Evolutionary conservation across 2,329 filamentous ascomycete genomes (phyloP), one percentile per base, ranked within the genome.

Genomic region (Talaromyces islandicus): DNA sequence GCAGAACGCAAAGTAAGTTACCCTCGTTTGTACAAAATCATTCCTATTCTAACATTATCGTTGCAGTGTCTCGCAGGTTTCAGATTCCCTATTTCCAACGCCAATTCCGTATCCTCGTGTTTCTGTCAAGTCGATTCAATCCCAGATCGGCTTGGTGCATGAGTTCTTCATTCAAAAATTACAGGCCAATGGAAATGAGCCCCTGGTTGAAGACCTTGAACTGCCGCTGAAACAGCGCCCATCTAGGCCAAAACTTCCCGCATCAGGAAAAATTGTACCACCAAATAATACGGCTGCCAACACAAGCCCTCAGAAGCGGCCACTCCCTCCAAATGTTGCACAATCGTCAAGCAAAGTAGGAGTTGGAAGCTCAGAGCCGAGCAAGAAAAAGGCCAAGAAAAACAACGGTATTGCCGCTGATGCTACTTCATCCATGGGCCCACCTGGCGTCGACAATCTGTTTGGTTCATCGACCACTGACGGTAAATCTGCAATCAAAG

Each of bases 181-280:
- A 60, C 90, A 91, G 68, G 88, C 90, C 59, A 94, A 92, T 73
- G 85, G 85, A 71, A 88, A 93, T 69, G 85, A 92, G 72, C 87
- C 91, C 50, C 82, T 99, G 65, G 80, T 96, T 57, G 94, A 99
- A 78, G 94, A 99, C 76, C 91, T 97, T 70, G 93, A 99, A 67
- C 80, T 99, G 25, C 94, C 95, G 17, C 85, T 88, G 59, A 99
- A 99, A 77, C 94, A 99, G 77, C 84, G 91, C 50, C 77, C 76
- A 21, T 68, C 72, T 43, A 72, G 77, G 30, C 74, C 77, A 25
- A 72, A 77, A 63, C 71, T 80, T 50, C 77, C 77, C 27, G 77
- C 77, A 30, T 77, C 76, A 21, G 77, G 77, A 53, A 79, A 79
- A 63, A 80, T 80, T 38, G 72, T 70, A 7, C 70, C 73, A 1